phyloP scores from a whole-genome alignment of 2,329 filamentous ascomycete species.

The Verticillium nonalfalfae region DNA sequence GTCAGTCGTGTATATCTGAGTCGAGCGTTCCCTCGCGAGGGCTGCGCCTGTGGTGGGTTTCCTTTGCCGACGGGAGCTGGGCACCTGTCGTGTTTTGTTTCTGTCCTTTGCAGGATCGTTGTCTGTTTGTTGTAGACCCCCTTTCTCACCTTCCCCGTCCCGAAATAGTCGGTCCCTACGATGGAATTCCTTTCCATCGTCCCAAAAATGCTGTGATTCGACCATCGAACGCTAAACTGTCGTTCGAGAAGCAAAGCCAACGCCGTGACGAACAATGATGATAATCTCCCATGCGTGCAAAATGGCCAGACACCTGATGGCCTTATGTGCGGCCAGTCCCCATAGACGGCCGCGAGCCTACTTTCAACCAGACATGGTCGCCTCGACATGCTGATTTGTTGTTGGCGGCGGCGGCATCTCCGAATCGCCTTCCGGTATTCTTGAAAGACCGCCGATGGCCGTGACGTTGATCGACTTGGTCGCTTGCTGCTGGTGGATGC shows the following conservation, averaged over 20 bases:
- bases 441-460: slow-evolving; percentile 42
- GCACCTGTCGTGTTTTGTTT: background rate
- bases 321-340: background rate
- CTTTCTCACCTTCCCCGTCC: background rate
- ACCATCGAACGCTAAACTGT: background rate
- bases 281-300: background rate
- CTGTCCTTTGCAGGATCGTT: background rate
- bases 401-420: slow-evolving; percentile 31
- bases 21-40: background rate
- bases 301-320: background rate
- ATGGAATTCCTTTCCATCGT: background rate
- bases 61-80: background rate
- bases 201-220: background rate
- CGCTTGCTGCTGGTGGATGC: slow-evolving; percentile 51
- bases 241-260: background rate
- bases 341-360: background rate
- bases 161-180: background rate
- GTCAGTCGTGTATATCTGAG: slow-evolving; percentile 5
- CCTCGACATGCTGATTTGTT: slow-evolving; percentile 23
- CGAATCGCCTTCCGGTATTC: slow-evolving; percentile 51
- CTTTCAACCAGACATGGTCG: slow-evolving; percentile 23
- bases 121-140: background rate
- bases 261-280: background rate
- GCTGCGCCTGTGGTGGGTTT: slow-evolving; percentile 1
- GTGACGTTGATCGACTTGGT: slow-evolving; percentile 19